Conservation (phyloP, 768 basidiomycete genomes). For the Hemileccinum impolitum region DNA sequence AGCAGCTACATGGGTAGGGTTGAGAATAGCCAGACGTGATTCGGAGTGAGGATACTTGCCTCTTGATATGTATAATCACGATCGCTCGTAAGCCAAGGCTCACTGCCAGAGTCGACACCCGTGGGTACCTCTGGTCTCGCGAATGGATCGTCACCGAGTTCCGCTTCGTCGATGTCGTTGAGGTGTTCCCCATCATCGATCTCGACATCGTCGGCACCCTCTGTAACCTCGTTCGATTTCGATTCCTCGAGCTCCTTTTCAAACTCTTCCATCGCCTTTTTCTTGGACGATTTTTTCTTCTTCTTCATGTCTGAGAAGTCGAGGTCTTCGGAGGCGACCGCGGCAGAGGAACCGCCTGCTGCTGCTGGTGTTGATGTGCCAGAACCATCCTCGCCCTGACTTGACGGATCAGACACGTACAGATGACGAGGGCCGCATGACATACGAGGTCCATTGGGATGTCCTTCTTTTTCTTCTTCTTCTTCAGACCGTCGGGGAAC, state of each 20-base stretch:
- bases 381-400: slow-evolving; percentile 59
- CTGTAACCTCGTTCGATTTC: slow-evolving; percentile 62
- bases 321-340: slow-evolving; percentile 64
- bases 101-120: slow-evolving; percentile 69
- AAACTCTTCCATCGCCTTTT: slow-evolving; percentile 88
- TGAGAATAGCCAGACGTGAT: background rate
- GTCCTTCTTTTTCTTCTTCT: slow-evolving; percentile 93
- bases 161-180: slow-evolving; percentile 71
- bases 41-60: slow-evolving; percentile 40
- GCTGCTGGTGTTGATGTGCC: slow-evolving; percentile 62
- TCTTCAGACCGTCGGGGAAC: slow-evolving; percentile 81
- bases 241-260: slow-evolving; percentile 85
- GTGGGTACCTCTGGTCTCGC: slow-evolving; percentile 53
- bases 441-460: slow-evolving; percentile 79
- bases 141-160: slow-evolving; percentile 89
- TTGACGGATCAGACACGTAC: background rate
- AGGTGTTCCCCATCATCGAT: slow-evolving; percentile 62
- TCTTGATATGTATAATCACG: slow-evolving; percentile 96
- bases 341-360: slow-evolving; percentile 34
- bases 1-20: slow-evolving; percentile 58
- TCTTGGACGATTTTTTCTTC: slow-evolving; percentile 92
- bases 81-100: slow-evolving; percentile 90
- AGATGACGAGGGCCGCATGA: slow-evolving; percentile 2
- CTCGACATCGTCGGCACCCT: slow-evolving; percentile 52
- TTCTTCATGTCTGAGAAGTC: slow-evolving; percentile 97